Conservation (phyloP, 768 basidiomycete species). For the Leccinum pellstonianum region DNA sequence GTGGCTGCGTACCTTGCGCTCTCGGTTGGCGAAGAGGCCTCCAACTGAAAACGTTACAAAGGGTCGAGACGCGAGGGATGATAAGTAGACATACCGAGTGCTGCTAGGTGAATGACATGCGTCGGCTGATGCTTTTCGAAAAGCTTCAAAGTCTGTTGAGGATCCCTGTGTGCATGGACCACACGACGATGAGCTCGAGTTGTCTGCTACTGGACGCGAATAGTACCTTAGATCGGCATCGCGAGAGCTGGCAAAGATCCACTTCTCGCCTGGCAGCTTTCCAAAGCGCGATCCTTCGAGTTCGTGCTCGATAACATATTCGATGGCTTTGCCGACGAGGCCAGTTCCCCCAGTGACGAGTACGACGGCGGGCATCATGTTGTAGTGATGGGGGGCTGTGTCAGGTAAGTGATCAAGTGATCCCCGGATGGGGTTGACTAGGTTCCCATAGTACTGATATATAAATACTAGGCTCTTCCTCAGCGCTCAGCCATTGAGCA, state of each 20-base stretch:
- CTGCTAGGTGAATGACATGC: constrained; percentile 95
- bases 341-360: constrained; percentile 86
- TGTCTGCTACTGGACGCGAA: neutral
- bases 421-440: neutral
- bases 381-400: neutral
- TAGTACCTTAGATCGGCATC: constrained; percentile 83
- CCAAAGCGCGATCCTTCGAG: constrained; percentile 78
- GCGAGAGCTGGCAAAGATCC: constrained; percentile 78
- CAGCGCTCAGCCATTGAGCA: neutral
- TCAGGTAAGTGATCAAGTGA: neutral
- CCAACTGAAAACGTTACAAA: constrained; percentile 57
- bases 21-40: constrained; percentile 95
- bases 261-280: constrained; percentile 70
- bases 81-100: constrained; percentile 60
- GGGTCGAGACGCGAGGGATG: neutral
- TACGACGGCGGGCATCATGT: constrained; percentile 44
- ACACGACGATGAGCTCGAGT: constrained; percentile 5
- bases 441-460: constrained; percentile 15
- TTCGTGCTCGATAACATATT: constrained; percentile 76
- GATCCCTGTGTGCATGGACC: constrained; percentile 48
- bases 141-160: constrained; percentile 62
- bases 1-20: constrained; percentile 64
- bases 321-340: constrained; percentile 83
- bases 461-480: neutral
- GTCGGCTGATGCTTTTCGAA: constrained; percentile 93